Evolutionary conservation across 2,329 filamentous ascomycete genomes (phyloP), one percentile per base, ranked within the genome.

Genomic region (Aspergillus sp.): DNA sequence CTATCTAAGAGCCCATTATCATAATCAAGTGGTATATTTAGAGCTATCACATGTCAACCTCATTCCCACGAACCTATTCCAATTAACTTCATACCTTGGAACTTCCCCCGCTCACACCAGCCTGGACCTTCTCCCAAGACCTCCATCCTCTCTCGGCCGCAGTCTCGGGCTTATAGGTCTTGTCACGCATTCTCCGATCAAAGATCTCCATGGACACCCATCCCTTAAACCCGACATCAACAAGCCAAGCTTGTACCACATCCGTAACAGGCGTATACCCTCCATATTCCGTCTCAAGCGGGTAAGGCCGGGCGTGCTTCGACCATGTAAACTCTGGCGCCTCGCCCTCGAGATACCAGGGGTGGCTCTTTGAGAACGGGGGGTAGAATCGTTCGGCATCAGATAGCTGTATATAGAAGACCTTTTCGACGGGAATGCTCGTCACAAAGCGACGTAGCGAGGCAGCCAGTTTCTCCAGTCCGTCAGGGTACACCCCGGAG

Each of bases 321-420:
- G 67, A 69, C 68, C 68, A 70, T 7, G 65, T 70, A 54, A 71
- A 68, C 39, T 70, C 59, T 20, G 64, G 57, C 3, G 67, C 68
- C 50, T 71, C 68, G 4, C 68, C 63, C 15, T 67, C 60, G 11
- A 66, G 3, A 54, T 68, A 71, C 64, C 70, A 71, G 3, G 70
- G 66, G 56, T 73, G 70, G 5, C 50, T 54, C 11, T 60, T 55
- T 8, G 70, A 69, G 42, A 71, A 70, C 0, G 71, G 69, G 11
- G 68, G 67, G 39, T 71, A 61, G 30, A 74, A 70, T 5, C 57
- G 60, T 46, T 75, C 73, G 1, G 64, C 73, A 55, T 76, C 73
- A 2, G 71, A 74, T 2, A 75, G 56, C 54, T 75, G 73, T 9
- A 75, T 52, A 46, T 71, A 75, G 58, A 72, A 69, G 15, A 75